A percentile compares a stretch with the other conserved stretches of the same genome.
Conservation (phyloP, 2,329 filamentous ascomycete genomes). For the Diplodia seriata region DNA sequence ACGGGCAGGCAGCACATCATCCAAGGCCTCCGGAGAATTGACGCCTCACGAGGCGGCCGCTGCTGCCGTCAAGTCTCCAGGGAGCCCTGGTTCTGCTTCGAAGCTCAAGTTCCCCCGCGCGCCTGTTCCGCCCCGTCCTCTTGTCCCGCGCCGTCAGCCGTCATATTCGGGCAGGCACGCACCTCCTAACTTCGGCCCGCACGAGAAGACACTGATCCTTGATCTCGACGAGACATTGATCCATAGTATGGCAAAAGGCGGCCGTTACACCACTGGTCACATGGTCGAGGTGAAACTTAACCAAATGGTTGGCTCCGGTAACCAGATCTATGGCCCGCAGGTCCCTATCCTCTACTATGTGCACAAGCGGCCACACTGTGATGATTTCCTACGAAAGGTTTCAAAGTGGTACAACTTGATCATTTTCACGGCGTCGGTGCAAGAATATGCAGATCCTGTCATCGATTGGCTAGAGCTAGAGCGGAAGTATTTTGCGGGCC, state of each 20-base stretch:
- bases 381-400: slow-evolving; percentile 91
- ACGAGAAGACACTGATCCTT: slow-evolving; percentile 89
- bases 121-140: slow-evolving; percentile 84
- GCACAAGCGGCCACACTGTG: slow-evolving; percentile 95
- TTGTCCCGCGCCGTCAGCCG: slow-evolving; percentile 87
- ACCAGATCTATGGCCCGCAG: slow-evolving; percentile 77
- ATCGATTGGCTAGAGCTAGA: slow-evolving; percentile 99
- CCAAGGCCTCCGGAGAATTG: slow-evolving; percentile 39
- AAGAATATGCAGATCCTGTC: slow-evolving; percentile 97
- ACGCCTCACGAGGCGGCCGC: slow-evolving; percentile 59
- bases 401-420: slow-evolving; percentile 99
- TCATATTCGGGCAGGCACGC: slow-evolving; percentile 70
- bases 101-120: slow-evolving; percentile 80
- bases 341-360: slow-evolving; percentile 99
- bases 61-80: slow-evolving; percentile 90
- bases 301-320: slow-evolving; percentile 71
- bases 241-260: slow-evolving; percentile 96
- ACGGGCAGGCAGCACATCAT: slow-evolving; percentile 59
- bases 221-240: slow-evolving; percentile 98
- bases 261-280: slow-evolving; percentile 92
- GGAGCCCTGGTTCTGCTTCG: slow-evolving; percentile 71
- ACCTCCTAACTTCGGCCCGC: slow-evolving; percentile 46
- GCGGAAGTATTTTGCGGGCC: slow-evolving; percentile 90
- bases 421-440: slow-evolving; percentile 94
- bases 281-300: slow-evolving; percentile 98